These are phyloP conservation scores for Xerocomellus amylosporus DNA, from an alignment of 768 basidiomycete species.

Conservation along the genomic window DNA sequence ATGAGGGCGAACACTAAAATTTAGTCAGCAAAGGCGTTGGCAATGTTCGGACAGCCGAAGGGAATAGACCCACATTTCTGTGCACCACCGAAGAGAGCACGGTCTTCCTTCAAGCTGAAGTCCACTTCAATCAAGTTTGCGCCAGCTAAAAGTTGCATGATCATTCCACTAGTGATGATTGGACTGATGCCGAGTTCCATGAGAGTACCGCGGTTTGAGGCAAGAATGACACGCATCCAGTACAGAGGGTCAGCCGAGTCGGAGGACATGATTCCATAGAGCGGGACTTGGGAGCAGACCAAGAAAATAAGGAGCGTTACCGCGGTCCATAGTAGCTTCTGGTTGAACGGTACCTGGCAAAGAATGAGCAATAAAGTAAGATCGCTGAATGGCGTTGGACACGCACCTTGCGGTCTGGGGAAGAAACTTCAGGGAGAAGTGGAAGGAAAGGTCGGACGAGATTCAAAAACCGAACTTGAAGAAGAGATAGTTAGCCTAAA, in stretches of 20 bases:
- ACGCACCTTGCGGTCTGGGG: conserved; percentile 91
- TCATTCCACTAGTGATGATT: conserved; percentile 98
- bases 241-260: conserved; percentile 99
- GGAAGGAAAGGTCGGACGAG: conserved; percentile 98
- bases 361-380: conserved; percentile 1
- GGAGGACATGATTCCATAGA: conserved; percentile 99
- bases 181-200: conserved; percentile 99
- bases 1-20: conserved; percentile 89
- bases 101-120: conserved; percentile 94
- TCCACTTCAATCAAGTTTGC: conserved; percentile 98
- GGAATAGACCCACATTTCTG: conserved; percentile 77
- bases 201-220: conserved; percentile 95
- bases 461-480: conserved; percentile 85
- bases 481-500: not conserved
- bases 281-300: conserved; percentile 97
- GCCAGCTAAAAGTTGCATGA: conserved; percentile 98
- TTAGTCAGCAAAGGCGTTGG: not conserved
- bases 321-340: conserved; percentile 98
- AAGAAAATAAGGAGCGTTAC: conserved; percentile 99
- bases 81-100: conserved; percentile 91
- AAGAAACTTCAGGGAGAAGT: conserved; percentile 94
- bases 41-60: not conserved
- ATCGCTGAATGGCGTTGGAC: not conserved
- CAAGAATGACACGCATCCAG: conserved; percentile 99
- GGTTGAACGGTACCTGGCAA: conserved; percentile 90